These are phyloP conservation scores for Trichoderma pleuroti DNA, from an alignment of 2,329 filamentous ascomycete species.

Conservation along the genomic window DNA sequence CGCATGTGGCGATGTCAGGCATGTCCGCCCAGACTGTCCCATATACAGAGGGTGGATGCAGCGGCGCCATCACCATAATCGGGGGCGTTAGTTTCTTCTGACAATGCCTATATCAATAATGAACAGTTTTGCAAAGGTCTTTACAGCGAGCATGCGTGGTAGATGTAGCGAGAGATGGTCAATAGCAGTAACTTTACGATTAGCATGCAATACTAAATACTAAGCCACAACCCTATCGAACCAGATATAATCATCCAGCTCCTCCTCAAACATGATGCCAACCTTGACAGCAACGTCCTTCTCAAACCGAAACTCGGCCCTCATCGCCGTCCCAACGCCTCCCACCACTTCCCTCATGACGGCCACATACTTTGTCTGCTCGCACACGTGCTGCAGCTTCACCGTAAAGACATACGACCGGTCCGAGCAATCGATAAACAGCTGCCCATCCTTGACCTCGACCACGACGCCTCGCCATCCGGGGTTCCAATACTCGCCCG, in stretches of 20 bases:
- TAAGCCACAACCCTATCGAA: neutral
- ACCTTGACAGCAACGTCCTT: neutral
- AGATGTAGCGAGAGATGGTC: neutral
- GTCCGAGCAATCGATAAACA: slow-evolving; percentile 29
- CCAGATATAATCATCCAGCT: slow-evolving; percentile 10
- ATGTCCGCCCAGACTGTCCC: too few species aligned
- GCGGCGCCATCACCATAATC: too few species aligned
- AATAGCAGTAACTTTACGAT: neutral
- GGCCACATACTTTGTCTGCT: slow-evolving; percentile 23
- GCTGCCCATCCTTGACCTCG: slow-evolving; percentile 18
- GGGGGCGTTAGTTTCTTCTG: neutral
- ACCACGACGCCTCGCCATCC: slow-evolving; percentile 28
- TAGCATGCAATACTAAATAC: neutral
- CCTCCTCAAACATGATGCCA: neutral
- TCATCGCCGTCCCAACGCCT: slow-evolving; percentile 2
- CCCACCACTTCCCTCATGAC: slow-evolving; percentile 10
- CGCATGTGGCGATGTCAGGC: too few species aligned
- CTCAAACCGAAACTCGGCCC: slow-evolving; percentile 23
- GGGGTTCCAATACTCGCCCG: slow-evolving; percentile 26
- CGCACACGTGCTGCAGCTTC: slow-evolving; percentile 21
- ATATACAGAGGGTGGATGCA: too few species aligned
- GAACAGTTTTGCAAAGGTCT: neutral
- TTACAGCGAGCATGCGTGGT: neutral
- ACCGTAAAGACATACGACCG: slow-evolving; percentile 29
- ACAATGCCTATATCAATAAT: neutral